Evolutionary conservation across 192 early-diverging fungal genomes (phyloP).

Genomic region (Coemansia nantahalensis): DNA sequence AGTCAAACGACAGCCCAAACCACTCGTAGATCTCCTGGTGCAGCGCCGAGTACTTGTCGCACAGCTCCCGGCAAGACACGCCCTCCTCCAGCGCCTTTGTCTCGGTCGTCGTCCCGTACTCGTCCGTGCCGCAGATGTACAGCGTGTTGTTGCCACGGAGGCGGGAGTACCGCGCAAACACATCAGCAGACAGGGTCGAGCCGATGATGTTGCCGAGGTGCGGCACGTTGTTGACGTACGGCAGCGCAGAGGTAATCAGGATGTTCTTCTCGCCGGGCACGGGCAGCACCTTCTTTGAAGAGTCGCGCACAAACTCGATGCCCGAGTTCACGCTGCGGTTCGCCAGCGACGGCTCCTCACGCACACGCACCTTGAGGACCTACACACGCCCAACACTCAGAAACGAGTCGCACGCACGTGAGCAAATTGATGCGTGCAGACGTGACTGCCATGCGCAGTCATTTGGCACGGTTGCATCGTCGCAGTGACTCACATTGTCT

Average conservation of each 20-base stretch:
- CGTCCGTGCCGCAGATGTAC: slow-evolving; percentile 96
- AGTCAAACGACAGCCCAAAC: slow-evolving; percentile 93
- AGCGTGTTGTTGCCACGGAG: slow-evolving; percentile 86
- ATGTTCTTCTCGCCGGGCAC: slow-evolving; percentile 67
- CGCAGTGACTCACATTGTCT: slow-evolving; percentile 50
- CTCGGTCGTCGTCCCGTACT: slow-evolving; percentile 99
- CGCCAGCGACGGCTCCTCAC: slow-evolving; percentile 36
- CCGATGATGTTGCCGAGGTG: slow-evolving; percentile 99
- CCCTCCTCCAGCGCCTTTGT: slow-evolving; percentile 96
- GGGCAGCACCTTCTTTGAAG: slow-evolving; percentile 30
- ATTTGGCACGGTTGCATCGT: too few relatives aligned
- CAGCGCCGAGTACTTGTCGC: slow-evolving; percentile 92
- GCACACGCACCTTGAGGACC: slow-evolving; percentile 46
- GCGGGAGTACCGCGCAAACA: slow-evolving; percentile 91
- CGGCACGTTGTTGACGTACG: slow-evolving; percentile 99
- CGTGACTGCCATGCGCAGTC: not conserved
- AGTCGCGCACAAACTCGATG: slow-evolving; percentile 30
- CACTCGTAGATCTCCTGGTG: slow-evolving; percentile 91
- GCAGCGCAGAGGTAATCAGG: slow-evolving; percentile 93
- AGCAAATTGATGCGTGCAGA: not conserved
- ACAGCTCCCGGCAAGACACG: slow-evolving; percentile 84
- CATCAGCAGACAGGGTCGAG: slow-evolving; percentile 97
- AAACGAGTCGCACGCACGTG: not conserved
- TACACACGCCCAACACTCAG: slow-evolving; percentile 12
- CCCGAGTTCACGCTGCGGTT: slow-evolving; percentile 44